A percentile compares a stretch with the other conserved stretches of the same genome.
These are phyloP conservation scores for Globisporangium alternatum DNA, from an alignment of 352 stramenopile genomes.

Conservation along the genomic window DNA sequence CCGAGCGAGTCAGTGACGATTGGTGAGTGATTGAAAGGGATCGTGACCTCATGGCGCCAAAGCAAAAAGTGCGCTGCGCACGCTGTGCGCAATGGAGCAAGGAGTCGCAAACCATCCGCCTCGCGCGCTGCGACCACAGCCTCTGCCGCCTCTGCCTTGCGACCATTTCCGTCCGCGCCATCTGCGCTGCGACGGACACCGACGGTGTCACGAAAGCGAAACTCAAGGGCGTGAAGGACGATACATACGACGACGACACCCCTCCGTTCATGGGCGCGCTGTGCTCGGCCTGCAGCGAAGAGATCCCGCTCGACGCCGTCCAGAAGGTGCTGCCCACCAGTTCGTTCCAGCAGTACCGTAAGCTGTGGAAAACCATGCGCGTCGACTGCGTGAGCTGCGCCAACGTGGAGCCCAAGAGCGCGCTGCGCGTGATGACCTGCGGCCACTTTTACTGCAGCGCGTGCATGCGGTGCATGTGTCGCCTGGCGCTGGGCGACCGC, in stretches of 20 bases:
- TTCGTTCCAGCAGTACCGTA: slow-evolving; percentile 23
- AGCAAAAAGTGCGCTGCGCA: not conserved
- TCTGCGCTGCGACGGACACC: not conserved
- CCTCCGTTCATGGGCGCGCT: slow-evolving; percentile 10
- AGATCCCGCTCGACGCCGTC: slow-evolving; percentile 27
- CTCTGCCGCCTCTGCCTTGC: slow-evolving; percentile 5
- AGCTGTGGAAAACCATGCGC: not conserved
- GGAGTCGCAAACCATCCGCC: not conserved
- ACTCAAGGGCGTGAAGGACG: not conserved
- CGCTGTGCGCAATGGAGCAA: slow-evolving; percentile 7
- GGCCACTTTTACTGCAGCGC: slow-evolving; percentile 55
- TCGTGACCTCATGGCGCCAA: slow-evolving; percentile 5
- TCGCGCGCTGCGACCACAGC: not conserved
- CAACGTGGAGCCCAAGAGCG: slow-evolving; percentile 14
- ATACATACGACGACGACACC: not conserved
- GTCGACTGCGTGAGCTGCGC: slow-evolving; percentile 44
- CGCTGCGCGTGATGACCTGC: slow-evolving; percentile 42
- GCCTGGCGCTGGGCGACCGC: slow-evolving; percentile 53
- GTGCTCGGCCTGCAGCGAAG: slow-evolving; percentile 21
- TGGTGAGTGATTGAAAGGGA: not conserved
- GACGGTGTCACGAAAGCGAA: not conserved
- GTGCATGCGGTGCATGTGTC: slow-evolving; percentile 61
- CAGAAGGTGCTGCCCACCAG: slow-evolving; percentile 17
- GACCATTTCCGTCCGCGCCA: not conserved
- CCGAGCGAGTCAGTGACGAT: not conserved